phyloP scores from a whole-genome alignment of 2,329 filamentous ascomycete genomes.

The Penicillium sp. region DNA sequence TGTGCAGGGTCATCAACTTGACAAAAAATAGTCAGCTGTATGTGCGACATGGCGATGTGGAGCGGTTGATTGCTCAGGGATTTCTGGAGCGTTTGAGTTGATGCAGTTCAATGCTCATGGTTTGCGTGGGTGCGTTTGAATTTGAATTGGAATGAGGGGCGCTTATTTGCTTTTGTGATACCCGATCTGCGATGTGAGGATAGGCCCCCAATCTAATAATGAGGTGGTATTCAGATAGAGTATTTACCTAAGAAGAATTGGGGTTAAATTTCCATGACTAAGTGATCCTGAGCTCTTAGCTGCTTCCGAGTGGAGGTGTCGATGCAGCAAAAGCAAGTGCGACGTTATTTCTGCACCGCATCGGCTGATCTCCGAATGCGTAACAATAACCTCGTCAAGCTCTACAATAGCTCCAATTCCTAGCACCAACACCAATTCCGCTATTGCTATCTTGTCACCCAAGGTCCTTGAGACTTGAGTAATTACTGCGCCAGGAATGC shows the following conservation, averaged over 20 bases:
- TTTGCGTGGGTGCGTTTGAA: background rate
- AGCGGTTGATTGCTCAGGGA: conserved; percentile 89
- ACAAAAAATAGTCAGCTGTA: conserved; percentile 99
- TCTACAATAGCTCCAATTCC: background rate
- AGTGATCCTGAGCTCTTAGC: background rate
- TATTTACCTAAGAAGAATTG: conserved; percentile 3
- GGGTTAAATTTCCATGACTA: conserved; percentile 2
- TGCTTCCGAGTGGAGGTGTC: background rate
- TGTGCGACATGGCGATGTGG: conserved; percentile 93
- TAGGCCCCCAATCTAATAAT: background rate
- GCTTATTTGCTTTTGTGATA: conserved; percentile 21
- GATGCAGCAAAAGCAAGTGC: background rate
- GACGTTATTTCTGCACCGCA: conserved; percentile 1
- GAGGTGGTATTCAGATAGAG: background rate
- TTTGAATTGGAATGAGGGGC: background rate
- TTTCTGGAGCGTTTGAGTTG: conserved; percentile 89
- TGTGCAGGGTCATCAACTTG: conserved; percentile 81
- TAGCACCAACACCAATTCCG: background rate
- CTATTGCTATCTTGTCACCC: background rate
- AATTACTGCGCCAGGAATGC: background rate
- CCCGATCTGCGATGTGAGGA: conserved; percentile 6
- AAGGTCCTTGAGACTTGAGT: background rate
- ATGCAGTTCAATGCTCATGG: conserved; percentile 35
- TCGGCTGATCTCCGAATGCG: conserved; percentile 7
- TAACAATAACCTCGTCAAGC: background rate